Conservation (phyloP, 2,329 filamentous ascomycete species). For the Dothideomycetes sp. region DNA sequence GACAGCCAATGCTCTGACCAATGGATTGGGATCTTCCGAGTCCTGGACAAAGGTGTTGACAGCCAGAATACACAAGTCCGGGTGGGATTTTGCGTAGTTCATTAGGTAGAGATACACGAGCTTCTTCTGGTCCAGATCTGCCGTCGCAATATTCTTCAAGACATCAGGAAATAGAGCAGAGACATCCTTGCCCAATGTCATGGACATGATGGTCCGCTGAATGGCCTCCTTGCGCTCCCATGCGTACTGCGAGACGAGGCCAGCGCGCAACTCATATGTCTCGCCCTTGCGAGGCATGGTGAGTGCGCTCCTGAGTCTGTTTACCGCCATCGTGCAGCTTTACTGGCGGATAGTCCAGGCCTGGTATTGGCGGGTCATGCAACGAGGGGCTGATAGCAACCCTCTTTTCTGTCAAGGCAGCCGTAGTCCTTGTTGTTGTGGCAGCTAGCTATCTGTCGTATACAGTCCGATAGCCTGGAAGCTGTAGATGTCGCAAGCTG, state of each 20-base stretch:
- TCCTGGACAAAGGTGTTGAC: constrained; percentile 99
- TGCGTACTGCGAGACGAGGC: constrained; percentile 94
- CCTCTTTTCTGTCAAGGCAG: not conserved
- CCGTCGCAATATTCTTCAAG: constrained; percentile 94
- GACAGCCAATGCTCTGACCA: constrained; percentile 89
- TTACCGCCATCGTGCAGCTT: constrained; percentile 66
- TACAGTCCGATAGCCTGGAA: too few relatives aligned
- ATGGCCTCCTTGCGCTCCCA: constrained; percentile 98
- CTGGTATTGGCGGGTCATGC: not conserved
- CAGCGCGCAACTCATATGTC: constrained; percentile 92
- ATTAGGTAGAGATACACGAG: constrained; percentile 97
- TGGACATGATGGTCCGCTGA: constrained; percentile 99
- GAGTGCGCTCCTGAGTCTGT: constrained; percentile 89
- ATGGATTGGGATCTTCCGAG: constrained; percentile 93
- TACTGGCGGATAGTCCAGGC: not conserved
- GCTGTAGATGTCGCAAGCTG: too few relatives aligned
- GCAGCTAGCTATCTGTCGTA: too few relatives aligned
- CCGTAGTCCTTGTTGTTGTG: too few relatives aligned
- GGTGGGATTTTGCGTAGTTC: constrained; percentile 99
- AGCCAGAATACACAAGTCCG: constrained; percentile 93
- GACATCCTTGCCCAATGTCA: constrained; percentile 98
- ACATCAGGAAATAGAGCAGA: constrained; percentile 95
- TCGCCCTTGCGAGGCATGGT: constrained; percentile 90
- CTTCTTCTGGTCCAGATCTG: constrained; percentile 96
- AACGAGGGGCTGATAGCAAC: not conserved